phyloP scores from a whole-genome alignment of 2,329 filamentous ascomycete species.

The Paracoccidioides brasiliensis region DNA sequence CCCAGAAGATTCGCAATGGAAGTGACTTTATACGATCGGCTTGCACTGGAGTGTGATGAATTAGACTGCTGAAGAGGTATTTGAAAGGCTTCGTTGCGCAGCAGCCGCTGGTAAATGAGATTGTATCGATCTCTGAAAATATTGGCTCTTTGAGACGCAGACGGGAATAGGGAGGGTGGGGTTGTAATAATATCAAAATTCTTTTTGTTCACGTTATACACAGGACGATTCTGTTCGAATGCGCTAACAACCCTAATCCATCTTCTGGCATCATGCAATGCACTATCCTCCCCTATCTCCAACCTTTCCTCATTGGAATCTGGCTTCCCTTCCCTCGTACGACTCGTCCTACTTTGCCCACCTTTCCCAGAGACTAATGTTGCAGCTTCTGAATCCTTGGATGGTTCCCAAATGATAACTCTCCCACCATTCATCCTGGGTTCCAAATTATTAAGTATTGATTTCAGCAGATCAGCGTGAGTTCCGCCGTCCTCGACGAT shows the following conservation, averaged over 20 bases:
- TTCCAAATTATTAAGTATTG: constrained; percentile 72
- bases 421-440: constrained; percentile 79
- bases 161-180: constrained; percentile 59
- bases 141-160: constrained; percentile 66
- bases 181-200: constrained; percentile 67
- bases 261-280: constrained; percentile 47
- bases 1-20: constrained; percentile 66
- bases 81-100: constrained; percentile 90
- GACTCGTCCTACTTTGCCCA: constrained; percentile 14
- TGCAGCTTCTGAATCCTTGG: constrained; percentile 32
- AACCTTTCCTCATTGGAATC: constrained; percentile 13
- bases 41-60: constrained; percentile 37
- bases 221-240: constrained; percentile 60
- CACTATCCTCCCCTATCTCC: not conserved
- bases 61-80: constrained; percentile 52
- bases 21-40: constrained; percentile 68
- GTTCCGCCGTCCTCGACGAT: constrained; percentile 73
- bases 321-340: constrained; percentile 35
- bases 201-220: constrained; percentile 52
- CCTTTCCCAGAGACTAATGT: constrained; percentile 46
- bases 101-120: constrained; percentile 77
- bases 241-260: constrained; percentile 79
- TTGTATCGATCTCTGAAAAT: constrained; percentile 86
- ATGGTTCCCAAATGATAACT: constrained; percentile 14
- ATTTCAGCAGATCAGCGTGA: constrained; percentile 54